Base-by-base conservation (phyloP, 345 rosid genomes). In the Leavenworthia alabamica region DNA sequence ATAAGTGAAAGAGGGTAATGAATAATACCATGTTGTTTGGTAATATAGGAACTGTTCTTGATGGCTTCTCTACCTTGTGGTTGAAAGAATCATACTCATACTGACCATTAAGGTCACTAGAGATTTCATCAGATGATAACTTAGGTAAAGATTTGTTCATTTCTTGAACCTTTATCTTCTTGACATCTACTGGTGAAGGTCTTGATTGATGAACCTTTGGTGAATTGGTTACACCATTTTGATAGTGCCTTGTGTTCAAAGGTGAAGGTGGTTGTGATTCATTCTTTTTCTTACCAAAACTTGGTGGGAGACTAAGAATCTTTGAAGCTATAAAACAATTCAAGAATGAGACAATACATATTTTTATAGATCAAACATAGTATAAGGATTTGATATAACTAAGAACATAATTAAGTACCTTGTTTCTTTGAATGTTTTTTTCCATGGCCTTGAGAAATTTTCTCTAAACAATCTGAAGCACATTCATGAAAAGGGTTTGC, bases 211-310 rank as follows among this genome's bases (percentile, higher is more conserved):
- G 66, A 68, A 60, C 56, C 48, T 44, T 60, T 22, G 62, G 72
- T 1, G 77, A 73, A 17, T 56, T 63, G n/a, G 64, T 37, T 11
- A 20, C 43, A 46, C 63, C 67, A 29, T 68, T 78, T 56, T 66
- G 75, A 51, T 72, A 43, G 1, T 3, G 4, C 61, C 71, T 73
- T 52, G 51, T 65, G 22, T 51, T 61, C 32, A 45, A 71, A 64
- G 86, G 78, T 16, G 97, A 60, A 10, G 27, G 67, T 22, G 80
- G 75, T 45, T 61, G 77, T 72, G 83, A 55, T 64, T 65, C 86
- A 32, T 76, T 77, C 79, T 86, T 79, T 68, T 77, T 82, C 78
- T 75, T 78, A 56, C 84, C 84, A 16, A 83, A 78, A 81, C 90
- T 86, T 58, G 79, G 67, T 5, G 86, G 53, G 39, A 71, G 64